Percentiles rank a stretch among this genome's conserved stretches.
Evolutionary conservation across 768 basidiomycete species (phyloP).

Genomic region (Rhodocollybia butyracea): DNA sequence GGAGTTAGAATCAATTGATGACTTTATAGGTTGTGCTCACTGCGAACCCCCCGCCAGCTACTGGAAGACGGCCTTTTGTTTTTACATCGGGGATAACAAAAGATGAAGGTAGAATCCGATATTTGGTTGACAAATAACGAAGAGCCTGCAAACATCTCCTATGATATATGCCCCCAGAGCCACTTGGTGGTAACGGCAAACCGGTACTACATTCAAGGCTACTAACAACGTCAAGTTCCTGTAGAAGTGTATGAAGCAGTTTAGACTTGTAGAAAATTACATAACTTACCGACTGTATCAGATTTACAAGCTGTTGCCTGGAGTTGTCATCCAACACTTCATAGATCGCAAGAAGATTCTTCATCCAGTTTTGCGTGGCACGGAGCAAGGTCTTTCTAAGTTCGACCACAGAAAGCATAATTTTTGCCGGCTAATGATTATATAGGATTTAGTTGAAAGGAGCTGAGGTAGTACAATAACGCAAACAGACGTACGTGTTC

Average conservation of each 20-base stretch:
- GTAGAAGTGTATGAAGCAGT: not conserved
- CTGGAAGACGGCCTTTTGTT: slow-evolving; percentile 9
- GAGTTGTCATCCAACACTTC: no score
- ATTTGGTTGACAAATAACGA: not conserved
- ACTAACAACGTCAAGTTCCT: not conserved
- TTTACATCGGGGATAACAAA: slow-evolving; percentile 16
- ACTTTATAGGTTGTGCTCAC: slow-evolving; percentile 7
- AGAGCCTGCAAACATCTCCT: not conserved
- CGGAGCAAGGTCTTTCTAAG: no score
- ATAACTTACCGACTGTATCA: not conserved
- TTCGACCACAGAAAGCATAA: no score
- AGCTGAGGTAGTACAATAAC: no score
- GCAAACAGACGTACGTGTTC: no score
- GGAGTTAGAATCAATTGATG: not conserved
- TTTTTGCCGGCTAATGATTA: no score
- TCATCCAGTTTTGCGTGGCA: no score
- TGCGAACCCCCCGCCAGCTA: slow-evolving; percentile 27
- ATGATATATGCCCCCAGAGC: not conserved
- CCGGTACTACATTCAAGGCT: not conserved
- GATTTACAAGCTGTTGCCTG: not conserved
- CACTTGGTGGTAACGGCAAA: not conserved
- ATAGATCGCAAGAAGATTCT: not conserved
- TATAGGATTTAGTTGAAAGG: no score
- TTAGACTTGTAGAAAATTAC: not conserved
- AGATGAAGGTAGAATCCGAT: slow-evolving; percentile 18